Conservation (phyloP, 306 rosid genomes). For the Lagenaria siceraria region DNA sequence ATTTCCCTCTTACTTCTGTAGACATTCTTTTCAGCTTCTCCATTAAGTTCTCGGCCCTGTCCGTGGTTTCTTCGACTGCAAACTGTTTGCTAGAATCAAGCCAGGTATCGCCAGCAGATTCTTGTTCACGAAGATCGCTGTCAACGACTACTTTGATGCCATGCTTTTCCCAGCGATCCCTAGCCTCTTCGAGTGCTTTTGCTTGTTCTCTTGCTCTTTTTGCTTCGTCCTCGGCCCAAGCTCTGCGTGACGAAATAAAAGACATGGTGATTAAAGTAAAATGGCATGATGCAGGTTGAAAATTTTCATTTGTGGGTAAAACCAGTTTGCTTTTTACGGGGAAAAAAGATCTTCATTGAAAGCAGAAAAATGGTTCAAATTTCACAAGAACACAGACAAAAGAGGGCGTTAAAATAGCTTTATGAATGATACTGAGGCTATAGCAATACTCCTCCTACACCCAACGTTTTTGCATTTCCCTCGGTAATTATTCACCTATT, state of each 20-base stretch:
- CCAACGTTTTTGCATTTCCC: not conserved
- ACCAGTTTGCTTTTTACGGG: not conserved
- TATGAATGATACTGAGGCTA: not conserved
- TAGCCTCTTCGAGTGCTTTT: constrained; percentile 80
- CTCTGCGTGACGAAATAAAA: constrained; percentile 27
- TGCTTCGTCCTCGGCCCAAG: constrained; percentile 99
- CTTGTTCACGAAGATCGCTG: constrained; percentile 69
- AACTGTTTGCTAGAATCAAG: constrained; percentile 54
- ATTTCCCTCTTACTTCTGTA: constrained; percentile 46
- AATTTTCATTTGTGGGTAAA: not conserved
- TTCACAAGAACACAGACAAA: not conserved
- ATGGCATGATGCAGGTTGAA: not conserved
- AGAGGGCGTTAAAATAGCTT: not conserved
- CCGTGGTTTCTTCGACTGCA: constrained; percentile 51
- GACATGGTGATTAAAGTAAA: not conserved
- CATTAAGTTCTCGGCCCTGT: constrained; percentile 56
- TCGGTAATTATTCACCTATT: not conserved
- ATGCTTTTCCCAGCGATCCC: constrained; percentile 87
- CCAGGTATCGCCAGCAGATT: constrained; percentile 69
- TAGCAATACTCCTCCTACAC: not conserved
- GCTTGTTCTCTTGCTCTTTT: constrained; percentile 89
- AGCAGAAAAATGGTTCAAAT: not conserved
- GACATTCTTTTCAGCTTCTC: constrained; percentile 59
- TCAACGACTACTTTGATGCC: constrained; percentile 95
- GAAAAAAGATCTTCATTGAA: not conserved